These are phyloP conservation scores for Hericium rajendrae DNA, from an alignment of 768 basidiomycete genomes.

Conservation along the genomic window DNA sequence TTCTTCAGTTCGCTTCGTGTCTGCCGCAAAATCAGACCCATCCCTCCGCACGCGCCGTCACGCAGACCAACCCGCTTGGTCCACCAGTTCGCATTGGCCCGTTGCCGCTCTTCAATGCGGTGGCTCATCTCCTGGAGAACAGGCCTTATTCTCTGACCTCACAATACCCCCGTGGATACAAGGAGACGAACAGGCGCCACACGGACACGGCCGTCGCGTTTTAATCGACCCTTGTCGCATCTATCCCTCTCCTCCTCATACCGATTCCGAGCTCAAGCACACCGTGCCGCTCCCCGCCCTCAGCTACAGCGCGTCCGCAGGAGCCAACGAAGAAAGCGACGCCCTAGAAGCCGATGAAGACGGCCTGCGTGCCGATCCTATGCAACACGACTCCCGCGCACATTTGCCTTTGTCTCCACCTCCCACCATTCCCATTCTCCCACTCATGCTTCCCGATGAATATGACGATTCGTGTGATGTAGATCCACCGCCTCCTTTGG, in stretches of 20 bases:
- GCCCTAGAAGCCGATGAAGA: neutral
- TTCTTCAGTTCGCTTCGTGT: neutral
- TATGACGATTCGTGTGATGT: neutral
- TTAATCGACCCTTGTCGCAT: constrained; percentile 5
- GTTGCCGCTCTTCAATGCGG: neutral
- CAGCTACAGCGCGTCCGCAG: neutral
- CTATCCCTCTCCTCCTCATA: constrained; percentile 13
- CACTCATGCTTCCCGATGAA: neutral
- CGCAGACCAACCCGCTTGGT: neutral
- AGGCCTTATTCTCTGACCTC: neutral
- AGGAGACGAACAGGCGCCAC: too few relatives aligned
- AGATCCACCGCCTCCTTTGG: too few relatives aligned
- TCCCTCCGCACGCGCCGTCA: neutral
- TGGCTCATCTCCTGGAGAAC: neutral
- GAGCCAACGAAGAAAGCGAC: neutral
- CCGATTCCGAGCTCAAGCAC: constrained; percentile 15
- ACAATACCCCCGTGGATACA: neutral
- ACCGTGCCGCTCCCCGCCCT: constrained; percentile 13
- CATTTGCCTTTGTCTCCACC: neutral
- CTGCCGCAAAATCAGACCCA: neutral
- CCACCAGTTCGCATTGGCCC: neutral
- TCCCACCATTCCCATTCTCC: neutral
- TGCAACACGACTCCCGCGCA: neutral
- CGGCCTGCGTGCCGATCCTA: neutral
- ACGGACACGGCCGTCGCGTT: neutral